Base-by-base conservation (phyloP, 129 eudicot genomes). In the Ambrosia artemisiifolia region DNA sequence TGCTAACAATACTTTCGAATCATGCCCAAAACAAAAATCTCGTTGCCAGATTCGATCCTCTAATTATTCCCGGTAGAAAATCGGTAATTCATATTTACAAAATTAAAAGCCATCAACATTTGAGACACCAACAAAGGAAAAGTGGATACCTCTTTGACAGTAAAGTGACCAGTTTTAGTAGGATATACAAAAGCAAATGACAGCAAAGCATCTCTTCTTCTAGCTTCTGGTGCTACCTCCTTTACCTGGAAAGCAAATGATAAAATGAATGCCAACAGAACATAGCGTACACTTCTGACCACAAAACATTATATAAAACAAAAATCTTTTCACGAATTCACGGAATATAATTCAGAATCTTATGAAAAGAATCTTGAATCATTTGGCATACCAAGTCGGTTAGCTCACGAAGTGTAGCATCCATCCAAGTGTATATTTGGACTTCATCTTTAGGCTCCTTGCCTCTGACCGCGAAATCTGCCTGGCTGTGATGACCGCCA, bases 351-450 rank as follows among this genome's bases (percentile, higher is more conserved):
- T 30, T 57, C n/a, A 59, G 63, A 20, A 8, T 55, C 63, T 19
- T 55, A 55, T 54, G 3, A 2, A 17, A 54, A 54, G 20, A 11
- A 57, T 30, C 12, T 54, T 75, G 50, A 17, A 73, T 51, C 34
- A 36, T 53, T 79, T 76, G 17, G 57, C 73, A 60, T 88, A 92
- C 97, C 85, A 92, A 87, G 86, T 92, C 96, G 42, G 98, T 92
- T 64, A 92, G 79, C 83, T 92, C 98, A 42, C 98, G 92, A 53
- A 92, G 87, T 43, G 98, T 92, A 43, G 98, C 98, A 80, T 92
- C 98, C 95, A 87, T 81, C 98, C 98, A 92, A 13, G 98, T 92
- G 67, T 92, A 92, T 56, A 92, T 92, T 74, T 92, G 98, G 77
- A 92, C 91, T 83, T 92, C 96, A 11, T 89, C 89, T 83, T 92